Base-by-base conservation (phyloP, 2,329 filamentous ascomycete genomes). In the Cladosporium oxysporum region DNA sequence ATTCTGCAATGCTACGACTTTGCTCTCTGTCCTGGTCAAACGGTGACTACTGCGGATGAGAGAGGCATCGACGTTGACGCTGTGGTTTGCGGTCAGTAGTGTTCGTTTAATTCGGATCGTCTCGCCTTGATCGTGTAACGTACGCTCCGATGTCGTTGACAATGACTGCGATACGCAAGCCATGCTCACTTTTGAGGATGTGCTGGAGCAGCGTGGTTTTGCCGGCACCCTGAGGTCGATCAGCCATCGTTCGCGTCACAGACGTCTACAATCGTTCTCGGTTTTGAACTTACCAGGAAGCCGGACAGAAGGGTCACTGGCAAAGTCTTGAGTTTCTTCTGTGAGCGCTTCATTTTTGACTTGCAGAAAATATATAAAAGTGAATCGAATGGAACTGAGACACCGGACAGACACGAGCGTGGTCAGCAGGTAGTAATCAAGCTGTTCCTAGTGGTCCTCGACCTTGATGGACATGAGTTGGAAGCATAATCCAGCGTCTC, bases 121-220 rank as follows among this genome's bases (percentile, higher is more conserved):
- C 4, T 33, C 1, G 3, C 23, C 8, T 23, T 1, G 55, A 7
- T 35, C n/a, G 10, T 21, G 8, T 28, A 11, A 70, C 73, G 41
- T 50, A 74, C 72, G 68, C 73, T 67, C 71, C 79, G 78, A 91
- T 90, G 67, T 91, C 90, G 69, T 92, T 91, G 44, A 92, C 89
- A 26, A 91, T 89, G 16, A 91, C 86, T 0, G 88, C 90, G 66
- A 92, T 90, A 1, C 84, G 83, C 10, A 91, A 80, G 0, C 88
- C 87, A 76, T 91, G 89, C 4, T 90, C 82, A 0, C 85, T 87
- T 41, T 84, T 84, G 5, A 91, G 83, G 60, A 91, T 89, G 67
- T 91, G 86, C 67, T 90, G 85, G 0, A 91, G 81, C 0, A 91
- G 81, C 0, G 90, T 91, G 0, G 89, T 91, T 74, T 91, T 91